Evolutionary conservation across 2,329 filamentous ascomycete species (phyloP), one percentile per base, ranked within the genome.

Genomic region (Microsporum canis): DNA sequence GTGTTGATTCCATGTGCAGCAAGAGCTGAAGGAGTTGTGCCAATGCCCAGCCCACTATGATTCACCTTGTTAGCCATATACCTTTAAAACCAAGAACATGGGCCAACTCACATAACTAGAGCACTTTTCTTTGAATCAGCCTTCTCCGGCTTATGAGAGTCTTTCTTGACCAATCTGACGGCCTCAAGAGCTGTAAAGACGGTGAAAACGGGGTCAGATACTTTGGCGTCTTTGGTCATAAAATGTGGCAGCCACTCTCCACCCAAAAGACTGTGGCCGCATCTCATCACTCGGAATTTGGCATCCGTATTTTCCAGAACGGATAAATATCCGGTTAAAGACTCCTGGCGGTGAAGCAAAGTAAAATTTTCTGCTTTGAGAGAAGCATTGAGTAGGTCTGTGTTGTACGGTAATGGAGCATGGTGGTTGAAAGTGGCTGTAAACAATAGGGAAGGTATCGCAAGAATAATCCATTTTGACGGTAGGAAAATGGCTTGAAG

Each of bases 131-230:
- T 77, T n/a, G 75, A 75, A 66, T 91, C 88, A 1, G 75, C 76
- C 27, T 69, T 71, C 41, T 60, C 65, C 31, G 65, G 64, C 43
- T 68, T 63, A 7, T 71, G 69, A 56, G 69, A 63, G 34, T 80
- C 77, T 3, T 79, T 74, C 66, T 94, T 80, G 29, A 96, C 80
- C 36, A 99, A 80, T 27, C 94, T 84, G 5, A 97, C 87, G 2
- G 92, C 90, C 73, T 99, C 94, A 0, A 99, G 83, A 81, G 96
- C 95, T 31, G 89, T 87, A 72, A 99, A 99, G n/a, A 97, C 88
- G 7, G 89, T 87, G 71, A 97, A 99, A 61, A 99, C 89, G 0
- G 92, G 90, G 74, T 99, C 94, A 8, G 84, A 83, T 17, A 90
- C 77, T 51, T 81, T 72, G 1, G 80, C 82, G 70, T 76, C 58